phyloP scores from a whole-genome alignment of 2,329 filamentous ascomycete genomes.

The Dactylella cylindrospora region DNA sequence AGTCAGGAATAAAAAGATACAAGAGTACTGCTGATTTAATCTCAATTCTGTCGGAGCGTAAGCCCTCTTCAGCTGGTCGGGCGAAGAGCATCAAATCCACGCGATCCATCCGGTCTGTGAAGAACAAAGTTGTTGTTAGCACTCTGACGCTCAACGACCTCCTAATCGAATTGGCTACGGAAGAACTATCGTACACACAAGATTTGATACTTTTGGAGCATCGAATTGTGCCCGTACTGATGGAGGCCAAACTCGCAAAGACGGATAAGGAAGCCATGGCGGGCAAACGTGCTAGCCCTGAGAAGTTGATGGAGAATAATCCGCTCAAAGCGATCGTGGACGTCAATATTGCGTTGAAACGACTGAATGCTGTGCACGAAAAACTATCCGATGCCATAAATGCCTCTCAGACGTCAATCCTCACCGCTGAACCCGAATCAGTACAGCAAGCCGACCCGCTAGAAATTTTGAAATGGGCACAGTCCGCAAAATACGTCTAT shows the following conservation, averaged over 20 bases:
- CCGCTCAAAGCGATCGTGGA: conserved; percentile 85
- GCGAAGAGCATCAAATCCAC: conserved; percentile 64
- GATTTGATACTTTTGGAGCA: conserved; percentile 92
- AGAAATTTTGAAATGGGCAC: conserved; percentile 76
- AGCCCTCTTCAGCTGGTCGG: conserved; percentile 51
- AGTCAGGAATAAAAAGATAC: conserved; percentile 57
- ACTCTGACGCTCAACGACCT: conserved; percentile 73
- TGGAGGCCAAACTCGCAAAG: conserved; percentile 75
- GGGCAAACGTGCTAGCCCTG: conserved; percentile 35
- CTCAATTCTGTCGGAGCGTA: conserved; percentile 75
- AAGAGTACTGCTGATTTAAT: conserved; percentile 93
- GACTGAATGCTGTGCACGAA: conserved; percentile 76
- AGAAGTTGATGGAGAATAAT: conserved; percentile 50
- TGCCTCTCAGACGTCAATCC: conserved; percentile 13
- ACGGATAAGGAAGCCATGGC: conserved; percentile 55
- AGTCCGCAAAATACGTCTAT: conserved; percentile 75
- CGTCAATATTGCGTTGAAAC: conserved; percentile 89
- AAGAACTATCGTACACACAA: conserved; percentile 83
- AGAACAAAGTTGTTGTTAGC: conserved; percentile 54
- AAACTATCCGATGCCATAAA: conserved; percentile 66
- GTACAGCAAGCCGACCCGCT: conserved; percentile 62
- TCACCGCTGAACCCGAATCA: not conserved
- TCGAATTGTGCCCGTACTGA: conserved; percentile 87
- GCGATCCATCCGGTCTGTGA: conserved; percentile 31
- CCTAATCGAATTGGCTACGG: conserved; percentile 74